These are phyloP conservation scores for Saccharum spontaneum DNA, from an alignment of 176 grass and related monocot genomes.

Conservation along the genomic window DNA sequence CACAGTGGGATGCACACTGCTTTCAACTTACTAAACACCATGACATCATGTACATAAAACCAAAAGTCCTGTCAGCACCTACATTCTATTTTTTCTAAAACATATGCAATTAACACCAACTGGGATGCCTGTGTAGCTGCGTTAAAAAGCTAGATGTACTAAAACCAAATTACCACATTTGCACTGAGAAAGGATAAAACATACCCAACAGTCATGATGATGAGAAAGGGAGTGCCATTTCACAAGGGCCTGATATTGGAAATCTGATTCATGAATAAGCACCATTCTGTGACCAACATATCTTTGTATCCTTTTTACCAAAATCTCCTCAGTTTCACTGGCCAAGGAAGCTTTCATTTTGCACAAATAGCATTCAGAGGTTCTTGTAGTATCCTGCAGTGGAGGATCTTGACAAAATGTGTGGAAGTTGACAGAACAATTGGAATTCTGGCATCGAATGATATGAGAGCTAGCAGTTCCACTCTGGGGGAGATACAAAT, in stretches of 20 bases:
- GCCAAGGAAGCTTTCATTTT: constrained; percentile 1
- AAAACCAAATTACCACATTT: constrained; percentile 10
- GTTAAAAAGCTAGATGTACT: background rate
- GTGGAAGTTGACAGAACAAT: constrained; percentile 44
- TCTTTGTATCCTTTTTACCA: constrained; percentile 52
- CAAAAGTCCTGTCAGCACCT: background rate
- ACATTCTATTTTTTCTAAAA: background rate
- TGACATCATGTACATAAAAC: constrained; percentile 7
- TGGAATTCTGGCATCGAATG: constrained; percentile 50
- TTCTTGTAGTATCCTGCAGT: constrained; percentile 31
- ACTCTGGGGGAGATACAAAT: constrained; percentile 33
- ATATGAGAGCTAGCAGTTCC: constrained; percentile 47
- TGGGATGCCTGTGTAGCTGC: background rate
- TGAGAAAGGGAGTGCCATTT: constrained; percentile 77
- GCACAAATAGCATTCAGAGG: constrained; percentile 46
- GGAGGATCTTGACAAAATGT: constrained; percentile 52
- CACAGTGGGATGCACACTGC: no score
- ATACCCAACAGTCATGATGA: constrained; percentile 70
- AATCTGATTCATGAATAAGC: constrained; percentile 31
- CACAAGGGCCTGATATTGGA: constrained; percentile 57
- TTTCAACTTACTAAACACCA: background rate
- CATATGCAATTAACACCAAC: background rate
- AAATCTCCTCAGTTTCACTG: constrained; percentile 9
- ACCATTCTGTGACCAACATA: constrained; percentile 56
- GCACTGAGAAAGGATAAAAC: background rate